Evolutionary conservation across 2,329 filamentous ascomycete genomes (phyloP).

Genomic region (Apiospora saccharicola): DNA sequence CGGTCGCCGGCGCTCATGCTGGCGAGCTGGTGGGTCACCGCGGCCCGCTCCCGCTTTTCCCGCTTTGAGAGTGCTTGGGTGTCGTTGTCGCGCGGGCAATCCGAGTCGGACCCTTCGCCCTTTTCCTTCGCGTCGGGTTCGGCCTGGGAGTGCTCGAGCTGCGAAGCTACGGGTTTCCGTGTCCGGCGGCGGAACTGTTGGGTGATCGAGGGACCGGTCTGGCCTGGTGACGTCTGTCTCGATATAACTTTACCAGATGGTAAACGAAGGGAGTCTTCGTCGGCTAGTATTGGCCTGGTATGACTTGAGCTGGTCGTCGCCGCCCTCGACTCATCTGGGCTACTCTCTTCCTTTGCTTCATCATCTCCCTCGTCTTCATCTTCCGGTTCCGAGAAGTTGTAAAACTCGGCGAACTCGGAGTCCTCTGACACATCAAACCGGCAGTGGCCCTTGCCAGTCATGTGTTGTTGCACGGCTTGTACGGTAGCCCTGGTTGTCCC

Average conservation of each 20-base stretch:
- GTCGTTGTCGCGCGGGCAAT: background rate
- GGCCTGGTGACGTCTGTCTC: background rate
- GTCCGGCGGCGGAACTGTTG: background rate
- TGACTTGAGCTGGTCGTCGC: conserved; percentile 21
- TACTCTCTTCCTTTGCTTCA: conserved; percentile 26
- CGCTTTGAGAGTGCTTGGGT: conserved; percentile 24
- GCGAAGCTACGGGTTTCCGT: background rate
- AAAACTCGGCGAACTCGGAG: conserved; percentile 40
- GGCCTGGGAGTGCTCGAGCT: conserved; percentile 29
- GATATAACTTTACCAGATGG: conserved; percentile 38
- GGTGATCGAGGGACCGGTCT: background rate
- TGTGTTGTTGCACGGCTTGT: conserved; percentile 55
- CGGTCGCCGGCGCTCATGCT: conserved; percentile 37
- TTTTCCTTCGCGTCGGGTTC: conserved; percentile 21
- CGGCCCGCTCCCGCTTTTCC: conserved; percentile 34
- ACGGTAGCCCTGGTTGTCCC: conserved; percentile 50
- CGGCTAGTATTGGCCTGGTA: conserved; percentile 30
- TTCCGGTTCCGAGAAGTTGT: conserved; percentile 34
- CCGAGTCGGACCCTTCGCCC: background rate
- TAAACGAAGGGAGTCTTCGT: conserved; percentile 37
- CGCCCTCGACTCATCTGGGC: conserved; percentile 22
- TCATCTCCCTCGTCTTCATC: conserved; percentile 26
- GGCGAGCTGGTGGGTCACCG: conserved; percentile 32
- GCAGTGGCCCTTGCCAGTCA: conserved; percentile 40
- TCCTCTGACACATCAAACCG: conserved; percentile 35